Conservation (phyloP, 768 basidiomycete species). For the Podaxis sp. region DNA sequence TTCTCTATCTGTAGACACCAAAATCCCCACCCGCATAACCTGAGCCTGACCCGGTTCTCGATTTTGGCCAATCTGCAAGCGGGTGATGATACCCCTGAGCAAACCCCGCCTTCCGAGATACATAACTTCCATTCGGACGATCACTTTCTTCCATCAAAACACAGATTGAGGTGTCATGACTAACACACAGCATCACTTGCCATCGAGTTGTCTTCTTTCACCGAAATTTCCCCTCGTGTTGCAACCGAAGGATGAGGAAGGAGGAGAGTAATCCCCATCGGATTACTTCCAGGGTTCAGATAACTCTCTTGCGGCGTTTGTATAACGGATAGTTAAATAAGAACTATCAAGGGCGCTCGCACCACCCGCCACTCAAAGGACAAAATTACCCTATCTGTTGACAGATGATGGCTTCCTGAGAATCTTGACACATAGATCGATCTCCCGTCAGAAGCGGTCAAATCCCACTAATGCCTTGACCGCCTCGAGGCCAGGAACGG, state of each 20-base stretch:
- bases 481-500: constrained; percentile 31
- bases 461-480: constrained; percentile 22
- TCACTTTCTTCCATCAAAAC: background rate
- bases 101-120: background rate
- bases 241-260: background rate
- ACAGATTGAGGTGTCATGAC: background rate
- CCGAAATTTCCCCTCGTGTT: background rate
- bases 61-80: too few relatives aligned
- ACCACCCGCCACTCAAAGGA: background rate
- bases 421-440: constrained; percentile 1
- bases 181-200: background rate
- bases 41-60: too few relatives aligned
- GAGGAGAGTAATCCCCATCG: background rate
- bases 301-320: background rate
- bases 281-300: background rate
- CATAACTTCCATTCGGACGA: background rate
- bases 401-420: constrained; percentile 9
- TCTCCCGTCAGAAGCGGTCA: constrained; percentile 23
- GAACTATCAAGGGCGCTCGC: too few relatives aligned
- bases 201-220: background rate
- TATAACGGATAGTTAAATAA: background rate
- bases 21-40: too few relatives aligned
- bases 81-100: background rate
- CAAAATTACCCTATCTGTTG: constrained; percentile 1
- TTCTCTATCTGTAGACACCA: too few relatives aligned